Conservation (phyloP, 768 basidiomycete genomes). For the Inosperma sp. region DNA sequence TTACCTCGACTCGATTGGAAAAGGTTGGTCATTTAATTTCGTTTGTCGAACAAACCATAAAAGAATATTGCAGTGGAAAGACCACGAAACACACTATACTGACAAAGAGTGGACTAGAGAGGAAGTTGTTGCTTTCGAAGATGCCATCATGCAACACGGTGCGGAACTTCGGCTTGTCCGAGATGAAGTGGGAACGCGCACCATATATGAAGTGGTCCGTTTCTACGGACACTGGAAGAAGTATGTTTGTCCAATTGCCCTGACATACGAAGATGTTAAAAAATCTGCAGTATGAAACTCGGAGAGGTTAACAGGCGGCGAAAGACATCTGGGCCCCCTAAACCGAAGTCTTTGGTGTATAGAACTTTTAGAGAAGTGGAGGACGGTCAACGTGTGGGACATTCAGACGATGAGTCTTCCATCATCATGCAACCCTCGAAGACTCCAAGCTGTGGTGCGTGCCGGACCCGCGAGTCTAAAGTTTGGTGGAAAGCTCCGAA, state of each 20-base stretch:
- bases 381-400: conserved; percentile 45
- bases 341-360: conserved; percentile 36
- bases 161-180: conserved; percentile 76
- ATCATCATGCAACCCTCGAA: conserved; percentile 55
- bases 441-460: conserved; percentile 72
- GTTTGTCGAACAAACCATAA: background rate
- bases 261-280: conserved; percentile 6
- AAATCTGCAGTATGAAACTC: conserved; percentile 50
- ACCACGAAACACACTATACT: conserved; percentile 53
- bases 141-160: conserved; percentile 65
- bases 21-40: conserved; percentile 45
- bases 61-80: conserved; percentile 61
- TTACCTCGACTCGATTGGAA: conserved; percentile 45
- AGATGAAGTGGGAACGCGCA: conserved; percentile 66
- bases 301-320: conserved; percentile 62
- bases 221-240: conserved; percentile 88
- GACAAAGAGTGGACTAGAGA: conserved; percentile 70
- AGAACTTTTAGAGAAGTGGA: conserved; percentile 35
- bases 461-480: conserved; percentile 72
- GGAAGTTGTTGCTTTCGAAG: conserved; percentile 72
- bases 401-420: conserved; percentile 74
- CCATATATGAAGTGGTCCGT: conserved; percentile 73
- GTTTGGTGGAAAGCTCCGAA: conserved; percentile 93
- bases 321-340: conserved; percentile 36
- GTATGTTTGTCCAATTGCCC: conserved; percentile 34